phyloP scores from a whole-genome alignment of 176 grass and related monocot genomes.

The Areca catechu region DNA sequence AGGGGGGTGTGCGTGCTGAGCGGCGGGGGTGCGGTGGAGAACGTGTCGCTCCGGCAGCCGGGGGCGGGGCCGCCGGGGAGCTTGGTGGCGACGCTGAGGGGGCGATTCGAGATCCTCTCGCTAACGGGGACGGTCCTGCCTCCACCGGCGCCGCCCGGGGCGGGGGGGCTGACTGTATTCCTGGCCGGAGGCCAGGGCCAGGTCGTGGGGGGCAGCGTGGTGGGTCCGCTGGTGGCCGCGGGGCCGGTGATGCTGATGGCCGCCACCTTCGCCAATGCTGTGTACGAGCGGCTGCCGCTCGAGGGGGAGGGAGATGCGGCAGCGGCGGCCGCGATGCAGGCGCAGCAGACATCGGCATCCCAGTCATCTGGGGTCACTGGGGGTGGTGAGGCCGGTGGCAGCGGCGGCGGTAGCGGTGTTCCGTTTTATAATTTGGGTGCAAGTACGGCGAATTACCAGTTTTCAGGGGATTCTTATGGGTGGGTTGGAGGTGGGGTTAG shows the following conservation, averaged over 20 bases:
- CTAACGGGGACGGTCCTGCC: conserved; percentile 11
- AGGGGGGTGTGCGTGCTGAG: conserved; percentile 12
- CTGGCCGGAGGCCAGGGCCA: conserved; percentile 11
- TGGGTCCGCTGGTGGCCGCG: conserved; percentile 4
- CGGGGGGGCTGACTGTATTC: conserved; percentile 6
- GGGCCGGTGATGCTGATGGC: conserved; percentile 15
- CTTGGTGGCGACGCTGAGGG: conserved; percentile 14
- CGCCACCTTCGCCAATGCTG: conserved; percentile 5
- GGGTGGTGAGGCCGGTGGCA: not conserved
- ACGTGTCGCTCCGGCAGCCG: conserved; percentile 13
- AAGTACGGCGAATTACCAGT: too few species aligned
- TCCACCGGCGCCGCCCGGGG: conserved; percentile 8
- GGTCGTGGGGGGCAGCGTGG: conserved; percentile 9
- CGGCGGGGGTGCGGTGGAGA: conserved; percentile 2
- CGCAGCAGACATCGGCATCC: not conserved
- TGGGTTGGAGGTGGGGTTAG: too few species aligned
- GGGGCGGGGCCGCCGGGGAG: conserved; percentile 7
- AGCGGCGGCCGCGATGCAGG: not conserved
- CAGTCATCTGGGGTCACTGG: conserved; percentile 4
- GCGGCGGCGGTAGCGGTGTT: too few species aligned
- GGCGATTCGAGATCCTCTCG: conserved; percentile 20
- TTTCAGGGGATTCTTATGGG: too few species aligned
- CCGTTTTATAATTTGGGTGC: too few species aligned
- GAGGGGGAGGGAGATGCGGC: conserved; percentile 2
- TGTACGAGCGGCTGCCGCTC: conserved; percentile 18